phyloP scores from a whole-genome alignment of 2,329 filamentous ascomycete species.

The Alternaria triticimaculans region DNA sequence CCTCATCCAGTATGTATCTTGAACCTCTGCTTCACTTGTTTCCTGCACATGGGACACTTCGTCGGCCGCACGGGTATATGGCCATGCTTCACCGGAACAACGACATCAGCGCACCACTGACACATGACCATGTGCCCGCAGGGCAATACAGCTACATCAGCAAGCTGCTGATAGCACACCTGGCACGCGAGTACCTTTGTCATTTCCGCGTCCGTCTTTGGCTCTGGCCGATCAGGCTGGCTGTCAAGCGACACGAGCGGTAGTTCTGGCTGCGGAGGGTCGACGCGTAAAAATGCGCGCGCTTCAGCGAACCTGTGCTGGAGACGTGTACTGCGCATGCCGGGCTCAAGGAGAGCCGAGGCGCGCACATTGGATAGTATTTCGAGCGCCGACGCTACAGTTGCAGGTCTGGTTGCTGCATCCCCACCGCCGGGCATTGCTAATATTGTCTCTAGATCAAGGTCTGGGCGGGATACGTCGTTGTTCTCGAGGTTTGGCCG shows the following conservation, averaged over 20 bases:
- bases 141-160: conserved; percentile 60
- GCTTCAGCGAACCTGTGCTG: not conserved
- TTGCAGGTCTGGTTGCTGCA: not conserved
- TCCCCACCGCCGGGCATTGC: not conserved
- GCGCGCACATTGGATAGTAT: not conserved
- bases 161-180: conserved; percentile 60
- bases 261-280: conserved; percentile 14
- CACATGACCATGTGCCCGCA: conserved; percentile 64
- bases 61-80: conserved; percentile 50
- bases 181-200: conserved; percentile 59
- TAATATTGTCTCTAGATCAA: not conserved
- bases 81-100: conserved; percentile 53
- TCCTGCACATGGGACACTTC: conserved; percentile 57
- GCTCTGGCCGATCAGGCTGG: conserved; percentile 55
- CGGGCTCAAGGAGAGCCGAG: not conserved
- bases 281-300: conserved; percentile 11
- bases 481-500: not conserved
- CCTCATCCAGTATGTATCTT: conserved; percentile 39
- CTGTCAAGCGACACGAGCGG: conserved; percentile 52
- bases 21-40: conserved; percentile 54
- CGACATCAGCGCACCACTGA: conserved; percentile 61
- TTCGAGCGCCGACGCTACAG: not conserved
- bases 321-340: not conserved
- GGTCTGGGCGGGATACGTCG: not conserved
- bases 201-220: conserved; percentile 58